Evolutionary conservation across 495 filamentous ascomycete species (phyloP), one percentile per base, ranked within the genome.

Genomic region (Penicillium soppii): DNA sequence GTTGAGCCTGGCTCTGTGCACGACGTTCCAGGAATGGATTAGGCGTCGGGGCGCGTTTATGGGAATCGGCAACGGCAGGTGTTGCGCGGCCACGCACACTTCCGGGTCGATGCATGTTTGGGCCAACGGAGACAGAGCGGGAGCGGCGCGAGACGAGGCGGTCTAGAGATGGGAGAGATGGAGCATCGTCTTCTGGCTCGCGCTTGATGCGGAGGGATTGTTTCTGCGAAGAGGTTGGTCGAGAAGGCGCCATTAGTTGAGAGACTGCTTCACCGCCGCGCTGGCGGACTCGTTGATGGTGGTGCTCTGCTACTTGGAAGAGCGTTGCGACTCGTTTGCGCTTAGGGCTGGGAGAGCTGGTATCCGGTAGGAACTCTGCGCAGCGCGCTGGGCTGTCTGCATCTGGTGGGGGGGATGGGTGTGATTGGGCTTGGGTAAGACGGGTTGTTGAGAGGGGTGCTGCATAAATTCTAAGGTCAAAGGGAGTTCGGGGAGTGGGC

Each of bases 231-330:
- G 70, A 63, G 16, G 56, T 57, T 13, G 67, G 65, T 26, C 67
- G 58, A 0, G 64, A 66, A 7, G 62, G 57, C 13, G 80, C 80
- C 69, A 85, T 84, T 16, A 79, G 62, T 35, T 79, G 74, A 1
- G 83, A 74, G 15, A 85, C 75, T 23, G 71, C 74, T 54, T 81
- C 75, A 4, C 81, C 82, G 21, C 81, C 82, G 38, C 73, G 71
- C 43, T 78, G 71, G 41, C 75, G 76, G 12, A 81, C 74, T 40
- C 76, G 76, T 36, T 69, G 75, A 30, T 79, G 76, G 48, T 78
- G 76, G 37, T 82, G 75, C 5, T 75, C 72, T n/a, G 82, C 83
- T 41, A 79, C 73, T 38, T 87, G 80, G 53, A 87, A 86, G 2
- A 84, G 64, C 0, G 75, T 71, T 16, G 71, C 74, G 17, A 81